A percentile compares a stretch with the other conserved stretches of the same genome.
Evolutionary conservation across 139 green algal genomes (phyloP).

Genomic region (Coccomyxa sp.): DNA sequence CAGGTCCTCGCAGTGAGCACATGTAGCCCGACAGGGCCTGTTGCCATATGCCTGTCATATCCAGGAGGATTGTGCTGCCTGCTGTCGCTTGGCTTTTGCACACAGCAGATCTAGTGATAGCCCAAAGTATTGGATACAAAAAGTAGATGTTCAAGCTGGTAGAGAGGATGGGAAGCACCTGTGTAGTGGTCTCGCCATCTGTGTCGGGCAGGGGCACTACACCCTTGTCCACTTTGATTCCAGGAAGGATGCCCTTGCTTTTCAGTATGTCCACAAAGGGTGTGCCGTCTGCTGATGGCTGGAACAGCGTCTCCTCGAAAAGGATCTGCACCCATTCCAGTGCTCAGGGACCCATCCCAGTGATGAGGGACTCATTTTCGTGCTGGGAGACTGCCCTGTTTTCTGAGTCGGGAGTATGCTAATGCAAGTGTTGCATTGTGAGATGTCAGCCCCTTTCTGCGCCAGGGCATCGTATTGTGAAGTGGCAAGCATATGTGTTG

Average conservation of each 20-base stretch:
- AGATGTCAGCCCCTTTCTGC: not conserved
- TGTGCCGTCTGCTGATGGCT: constrained; percentile 50
- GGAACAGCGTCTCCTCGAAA: constrained; percentile 91
- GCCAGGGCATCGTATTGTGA: not conserved
- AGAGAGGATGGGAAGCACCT: too few species aligned
- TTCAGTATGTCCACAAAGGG: constrained; percentile 70
- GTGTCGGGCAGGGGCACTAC: constrained; percentile 57
- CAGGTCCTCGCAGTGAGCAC: too few species aligned
- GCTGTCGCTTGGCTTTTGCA: too few species aligned
- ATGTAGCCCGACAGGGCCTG: too few species aligned
- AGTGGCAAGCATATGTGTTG: not conserved
- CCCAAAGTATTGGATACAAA: too few species aligned
- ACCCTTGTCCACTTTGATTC: constrained; percentile 50
- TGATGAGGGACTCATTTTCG: not conserved
- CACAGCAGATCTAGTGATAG: too few species aligned
- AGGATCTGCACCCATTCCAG: constrained; percentile 62
- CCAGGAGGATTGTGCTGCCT: too few species aligned
- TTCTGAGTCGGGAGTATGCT: not conserved
- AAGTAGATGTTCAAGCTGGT: too few species aligned
- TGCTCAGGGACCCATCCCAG: not conserved
- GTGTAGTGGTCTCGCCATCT: constrained; percentile 41
- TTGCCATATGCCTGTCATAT: too few species aligned
- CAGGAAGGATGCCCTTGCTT: constrained; percentile 49
- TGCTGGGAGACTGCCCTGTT: not conserved
- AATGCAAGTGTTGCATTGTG: not conserved